Evolutionary conservation across 257 asterid species (phyloP), one percentile per base, ranked within the genome.

Genomic region (Knoxia roxburghii): DNA sequence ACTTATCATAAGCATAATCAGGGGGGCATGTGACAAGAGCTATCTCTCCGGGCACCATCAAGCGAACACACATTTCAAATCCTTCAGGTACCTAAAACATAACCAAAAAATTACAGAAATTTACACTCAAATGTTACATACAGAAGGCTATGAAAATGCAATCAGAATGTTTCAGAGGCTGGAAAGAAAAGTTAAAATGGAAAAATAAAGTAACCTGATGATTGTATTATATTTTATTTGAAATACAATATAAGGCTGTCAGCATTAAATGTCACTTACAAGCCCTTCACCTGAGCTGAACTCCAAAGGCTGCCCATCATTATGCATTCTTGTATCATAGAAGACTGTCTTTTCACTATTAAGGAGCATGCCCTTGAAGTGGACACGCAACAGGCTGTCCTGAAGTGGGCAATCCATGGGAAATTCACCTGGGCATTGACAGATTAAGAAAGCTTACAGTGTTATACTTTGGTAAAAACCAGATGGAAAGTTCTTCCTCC

Each of bases 371-470:
- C 96, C 99, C 83, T 87, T 94, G 81, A 85, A 90, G 80, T 94
- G 97, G 50, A 90, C 96, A 72, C 68, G 89, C 49, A 94, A 80
- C 60, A 85, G 80, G 81, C 99, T 94, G 76, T 94, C 99, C 7
- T 83, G 97, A 72, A 94, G 96, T 61, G 99, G 97, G 86, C 97
- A 94, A 80, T 88, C 97, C 99, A 94, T 90, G 7, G 99, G 99
- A 82, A 94, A 94, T 65, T 94, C 97, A 78, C 99, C 99, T 94
- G 74, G 61, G 68, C 73, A 77, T 82, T 52, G 77, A 71, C 33
- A 73, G 72, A 11, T 26, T 37, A 43, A 59, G 61, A 74, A 79
- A 70, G 62, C 66, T 71, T 41, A 55, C 18, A 50, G 41, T 64
- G 72, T 33, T 29, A 45, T 32, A 7, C 40, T 51, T 77, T 49